A percentile compares a stretch with the other conserved stretches of the same genome.
phyloP scores from a whole-genome alignment of 495 filamentous ascomycete genomes.

The Hyaloscypha bicolor region DNA sequence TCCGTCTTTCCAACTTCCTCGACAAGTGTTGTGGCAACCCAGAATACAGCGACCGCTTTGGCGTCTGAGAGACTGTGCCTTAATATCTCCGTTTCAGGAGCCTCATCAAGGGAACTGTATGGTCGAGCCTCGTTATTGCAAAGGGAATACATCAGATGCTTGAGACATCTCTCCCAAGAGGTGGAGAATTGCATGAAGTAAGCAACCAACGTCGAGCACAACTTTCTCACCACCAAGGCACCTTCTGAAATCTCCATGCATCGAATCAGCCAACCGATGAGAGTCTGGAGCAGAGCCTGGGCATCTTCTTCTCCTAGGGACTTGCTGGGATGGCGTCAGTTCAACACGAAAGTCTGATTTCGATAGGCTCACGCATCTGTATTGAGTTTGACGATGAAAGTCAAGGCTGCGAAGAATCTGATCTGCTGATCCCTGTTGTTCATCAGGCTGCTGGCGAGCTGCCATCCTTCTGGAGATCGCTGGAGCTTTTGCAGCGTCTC shows the following conservation, averaged over 20 bases:
- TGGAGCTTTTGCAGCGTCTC: conserved; percentile 77
- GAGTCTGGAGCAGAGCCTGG: conserved; percentile 63
- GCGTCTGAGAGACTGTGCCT: conserved; percentile 53
- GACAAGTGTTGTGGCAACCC: conserved; percentile 72
- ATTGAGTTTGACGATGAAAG: conserved; percentile 91
- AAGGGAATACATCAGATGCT: conserved; percentile 67
- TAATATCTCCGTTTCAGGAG: conserved; percentile 53
- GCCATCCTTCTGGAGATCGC: conserved; percentile 78
- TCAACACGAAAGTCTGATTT: not conserved
- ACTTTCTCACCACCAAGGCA: conserved; percentile 73
- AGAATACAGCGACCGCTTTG: conserved; percentile 63
- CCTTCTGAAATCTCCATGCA: conserved; percentile 60
- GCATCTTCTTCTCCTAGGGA: conserved; percentile 63
- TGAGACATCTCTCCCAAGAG: conserved; percentile 68
- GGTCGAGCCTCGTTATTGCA: conserved; percentile 50
- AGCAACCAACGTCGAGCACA: conserved; percentile 78
- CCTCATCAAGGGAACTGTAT: conserved; percentile 49
- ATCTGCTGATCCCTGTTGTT: conserved; percentile 65
- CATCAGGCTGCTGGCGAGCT: conserved; percentile 75
- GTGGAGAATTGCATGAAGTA: conserved; percentile 74
- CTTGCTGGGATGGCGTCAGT: conserved; percentile 44
- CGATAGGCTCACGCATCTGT: conserved; percentile 62
- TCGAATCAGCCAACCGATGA: conserved; percentile 68
- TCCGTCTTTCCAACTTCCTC: conserved; percentile 76
- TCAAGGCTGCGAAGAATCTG: conserved; percentile 92